A percentile compares a stretch with the other conserved stretches of the same genome.
Evolutionary conservation across 2,329 filamentous ascomycete genomes (phyloP).

Genomic region (Ophiostoma quercus): DNA sequence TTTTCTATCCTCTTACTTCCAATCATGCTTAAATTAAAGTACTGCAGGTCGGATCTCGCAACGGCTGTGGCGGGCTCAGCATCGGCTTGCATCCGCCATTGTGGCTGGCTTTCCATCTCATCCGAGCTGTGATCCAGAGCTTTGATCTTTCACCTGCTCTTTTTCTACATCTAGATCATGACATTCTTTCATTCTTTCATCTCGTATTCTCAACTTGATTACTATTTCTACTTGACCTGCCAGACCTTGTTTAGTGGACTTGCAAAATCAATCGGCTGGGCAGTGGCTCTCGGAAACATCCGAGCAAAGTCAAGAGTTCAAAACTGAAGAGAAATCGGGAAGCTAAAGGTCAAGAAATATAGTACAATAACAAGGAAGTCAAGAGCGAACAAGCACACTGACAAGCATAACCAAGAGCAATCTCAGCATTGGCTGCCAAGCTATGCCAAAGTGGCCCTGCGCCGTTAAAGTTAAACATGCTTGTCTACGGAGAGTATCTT

Average conservation of each 20-base stretch:
- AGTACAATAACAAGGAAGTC: too few species aligned
- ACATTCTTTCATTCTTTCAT: neutral
- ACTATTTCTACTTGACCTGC: neutral
- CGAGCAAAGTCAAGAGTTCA: neutral
- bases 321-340: too few species aligned
- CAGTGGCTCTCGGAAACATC: neutral
- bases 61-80: neutral
- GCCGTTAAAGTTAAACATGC: neutral
- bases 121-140: neutral
- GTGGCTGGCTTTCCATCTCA: neutral
- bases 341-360: too few species aligned
- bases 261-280: neutral
- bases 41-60: neutral
- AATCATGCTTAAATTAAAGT: neutral
- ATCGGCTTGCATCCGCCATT: neutral
- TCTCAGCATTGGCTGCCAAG: neutral
- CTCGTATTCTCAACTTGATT: neutral
- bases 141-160: neutral
- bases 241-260: neutral
- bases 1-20: too few species aligned
- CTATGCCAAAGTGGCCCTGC: neutral
- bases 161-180: neutral
- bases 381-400: too few species aligned
- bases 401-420: neutral
- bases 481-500: conserved; percentile 4